These are phyloP conservation scores for Epichloe amarillans DNA, from an alignment of 2,329 filamentous ascomycete genomes.

Conservation along the genomic window DNA sequence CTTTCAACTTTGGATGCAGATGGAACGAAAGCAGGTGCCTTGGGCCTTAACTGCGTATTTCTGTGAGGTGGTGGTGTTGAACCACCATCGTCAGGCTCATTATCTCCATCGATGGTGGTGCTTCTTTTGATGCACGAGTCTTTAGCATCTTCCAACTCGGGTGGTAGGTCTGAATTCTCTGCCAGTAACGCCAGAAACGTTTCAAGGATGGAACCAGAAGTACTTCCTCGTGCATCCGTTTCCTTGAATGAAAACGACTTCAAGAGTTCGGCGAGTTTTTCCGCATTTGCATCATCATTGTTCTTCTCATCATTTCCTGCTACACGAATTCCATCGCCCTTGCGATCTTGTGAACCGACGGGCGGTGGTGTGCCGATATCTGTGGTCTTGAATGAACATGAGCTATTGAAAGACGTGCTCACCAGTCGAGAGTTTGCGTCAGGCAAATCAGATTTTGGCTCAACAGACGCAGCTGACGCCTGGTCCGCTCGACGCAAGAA, in stretches of 20 bases:
- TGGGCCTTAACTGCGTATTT: neutral
- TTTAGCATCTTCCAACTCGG: neutral
- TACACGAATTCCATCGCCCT: neutral
- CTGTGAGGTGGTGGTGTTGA: neutral
- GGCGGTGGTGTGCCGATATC: neutral
- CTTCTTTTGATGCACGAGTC: conserved; percentile 1
- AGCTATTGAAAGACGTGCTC: neutral
- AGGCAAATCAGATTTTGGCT: neutral
- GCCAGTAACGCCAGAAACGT: conserved; percentile 2
- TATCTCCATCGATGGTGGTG: neutral
- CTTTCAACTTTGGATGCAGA: neutral
- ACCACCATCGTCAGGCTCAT: neutral
- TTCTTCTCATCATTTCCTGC: neutral
- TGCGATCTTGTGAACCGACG: neutral
- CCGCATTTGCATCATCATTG: conserved; percentile 1
- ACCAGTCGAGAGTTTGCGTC: neutral
- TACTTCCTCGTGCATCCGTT: neutral
- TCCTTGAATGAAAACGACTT: conserved; percentile 5
- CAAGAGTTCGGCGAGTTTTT: conserved; percentile 1
- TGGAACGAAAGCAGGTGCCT: neutral
- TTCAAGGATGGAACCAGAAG: conserved; percentile 1
- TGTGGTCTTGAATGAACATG: neutral
- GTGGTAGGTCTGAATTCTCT: neutral
- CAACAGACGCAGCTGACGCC: neutral
- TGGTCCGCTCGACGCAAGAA: conserved; percentile 3